A percentile compares a stretch with the other conserved stretches of the same genome.
Evolutionary conservation across 140 eudicot genomes (phyloP).

Genomic region (Ambrosia hybrid): DNA sequence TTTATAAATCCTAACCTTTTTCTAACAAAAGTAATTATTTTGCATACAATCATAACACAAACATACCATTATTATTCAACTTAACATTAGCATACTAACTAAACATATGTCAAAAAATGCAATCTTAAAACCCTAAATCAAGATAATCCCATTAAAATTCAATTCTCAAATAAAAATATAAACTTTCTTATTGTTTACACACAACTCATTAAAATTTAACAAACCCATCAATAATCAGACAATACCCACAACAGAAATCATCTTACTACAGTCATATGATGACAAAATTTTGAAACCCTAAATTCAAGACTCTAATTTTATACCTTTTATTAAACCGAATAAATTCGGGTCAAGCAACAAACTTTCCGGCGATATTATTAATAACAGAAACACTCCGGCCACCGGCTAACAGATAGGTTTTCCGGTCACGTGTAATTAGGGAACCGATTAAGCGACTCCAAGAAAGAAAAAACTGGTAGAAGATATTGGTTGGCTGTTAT

Average conservation of each 20-base stretch:
- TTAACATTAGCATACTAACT: too few relatives aligned
- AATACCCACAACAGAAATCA: not conserved
- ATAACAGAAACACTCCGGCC: conserved; percentile 21
- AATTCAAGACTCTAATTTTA: not conserved
- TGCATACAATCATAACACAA: too few relatives aligned
- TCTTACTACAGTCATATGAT: not conserved
- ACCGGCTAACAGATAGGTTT: conserved; percentile 5
- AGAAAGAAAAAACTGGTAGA: conserved; percentile 35
- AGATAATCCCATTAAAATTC: too few relatives aligned
- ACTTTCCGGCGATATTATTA: not conserved
- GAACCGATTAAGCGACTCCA: conserved; percentile 15
- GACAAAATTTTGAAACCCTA: conserved; percentile 28
- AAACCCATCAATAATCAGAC: not conserved
- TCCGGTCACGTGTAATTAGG: conserved; percentile 12
- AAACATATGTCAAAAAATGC: not conserved
- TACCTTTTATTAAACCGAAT: conserved; percentile 24
- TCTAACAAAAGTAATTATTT: too few relatives aligned
- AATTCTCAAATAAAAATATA: too few relatives aligned
- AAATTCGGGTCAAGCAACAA: not conserved
- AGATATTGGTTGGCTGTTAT: conserved; percentile 40
- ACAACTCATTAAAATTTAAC: not conserved
- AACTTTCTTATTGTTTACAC: not conserved
- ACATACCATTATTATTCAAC: too few relatives aligned
- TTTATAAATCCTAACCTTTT: too few relatives aligned
- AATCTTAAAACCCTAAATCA: not conserved